A percentile compares a stretch with the other conserved stretches of the same genome.
Evolutionary conservation across 805 yeast species (phyloP).

Genomic region (Saturnispora dispora): DNA sequence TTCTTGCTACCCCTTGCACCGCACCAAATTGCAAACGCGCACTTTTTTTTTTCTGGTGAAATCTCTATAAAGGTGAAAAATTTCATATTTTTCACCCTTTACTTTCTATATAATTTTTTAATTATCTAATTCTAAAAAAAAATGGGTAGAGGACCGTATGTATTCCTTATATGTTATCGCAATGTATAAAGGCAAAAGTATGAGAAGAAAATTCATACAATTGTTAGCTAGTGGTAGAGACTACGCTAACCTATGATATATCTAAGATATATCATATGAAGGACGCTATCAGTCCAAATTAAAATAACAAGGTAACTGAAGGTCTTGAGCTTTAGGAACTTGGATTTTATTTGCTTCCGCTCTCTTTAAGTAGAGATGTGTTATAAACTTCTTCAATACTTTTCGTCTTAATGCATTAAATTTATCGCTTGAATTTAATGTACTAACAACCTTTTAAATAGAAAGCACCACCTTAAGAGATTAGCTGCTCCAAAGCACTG

Average conservation of each 20-base stretch:
- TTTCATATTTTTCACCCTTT: conserved; percentile 1
- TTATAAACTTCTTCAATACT: background rate
- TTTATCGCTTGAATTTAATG: background rate
- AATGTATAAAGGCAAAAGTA: conserved; percentile 7
- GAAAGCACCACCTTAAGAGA: conserved; percentile 99
- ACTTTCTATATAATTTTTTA: background rate
- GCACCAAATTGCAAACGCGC: background rate
- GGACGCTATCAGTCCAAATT: conserved; percentile 11
- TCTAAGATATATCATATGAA: conserved; percentile 5
- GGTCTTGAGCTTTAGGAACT: conserved; percentile 1
- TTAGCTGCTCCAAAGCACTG: conserved; percentile 99
- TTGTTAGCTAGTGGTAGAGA: background rate
- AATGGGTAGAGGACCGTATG: conserved; percentile 77
- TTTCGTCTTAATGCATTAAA: background rate
- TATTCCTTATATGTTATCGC: conserved; percentile 18
- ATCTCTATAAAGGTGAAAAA: background rate
- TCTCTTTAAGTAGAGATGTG: background rate
- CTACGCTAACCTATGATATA: background rate
- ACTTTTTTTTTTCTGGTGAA: background rate
- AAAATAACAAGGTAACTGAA: background rate
- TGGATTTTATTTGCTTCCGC: background rate
- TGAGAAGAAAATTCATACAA: background rate
- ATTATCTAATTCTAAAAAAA: conserved; percentile 22
- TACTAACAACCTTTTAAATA: conserved; percentile 25
- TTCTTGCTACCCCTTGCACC: conserved; percentile 6